A percentile compares a stretch with the other conserved stretches of the same genome.
phyloP scores from a whole-genome alignment of 2,329 filamentous ascomycete genomes.

The Lizonia empirigonia region DNA sequence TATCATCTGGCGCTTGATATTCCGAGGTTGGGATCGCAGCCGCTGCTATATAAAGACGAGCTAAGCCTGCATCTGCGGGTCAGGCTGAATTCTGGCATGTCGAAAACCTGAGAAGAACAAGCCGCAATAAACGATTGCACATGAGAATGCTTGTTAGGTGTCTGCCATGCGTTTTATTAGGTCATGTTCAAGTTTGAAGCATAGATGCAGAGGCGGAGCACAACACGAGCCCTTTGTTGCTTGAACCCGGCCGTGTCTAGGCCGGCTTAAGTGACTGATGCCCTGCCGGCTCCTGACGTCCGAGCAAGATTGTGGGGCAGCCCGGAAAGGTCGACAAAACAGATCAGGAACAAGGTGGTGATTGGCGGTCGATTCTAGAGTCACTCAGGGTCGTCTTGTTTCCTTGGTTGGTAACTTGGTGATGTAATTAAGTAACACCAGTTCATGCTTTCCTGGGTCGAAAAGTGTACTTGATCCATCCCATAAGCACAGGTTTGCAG shows the following conservation, averaged over 20 bases:
- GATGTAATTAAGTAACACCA: no score
- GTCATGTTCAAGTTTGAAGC: background rate
- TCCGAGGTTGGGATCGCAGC: constrained; percentile 6
- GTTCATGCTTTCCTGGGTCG: background rate
- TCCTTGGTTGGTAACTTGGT: no score
- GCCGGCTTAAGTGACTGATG: constrained; percentile 1
- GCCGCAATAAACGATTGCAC: constrained; percentile 1
- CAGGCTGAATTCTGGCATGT: background rate
- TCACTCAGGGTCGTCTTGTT: no score
- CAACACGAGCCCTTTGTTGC: constrained; percentile 8
- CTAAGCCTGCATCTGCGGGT: constrained; percentile 15
- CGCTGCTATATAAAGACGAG: constrained; percentile 25
- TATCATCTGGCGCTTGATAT: constrained; percentile 3
- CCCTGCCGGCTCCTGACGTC: constrained; percentile 13
- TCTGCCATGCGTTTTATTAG: no score
- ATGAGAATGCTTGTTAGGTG: background rate
- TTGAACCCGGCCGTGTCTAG: constrained; percentile 1
- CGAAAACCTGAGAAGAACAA: background rate
- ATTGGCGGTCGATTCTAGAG: background rate
- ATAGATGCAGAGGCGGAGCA: constrained; percentile 2
- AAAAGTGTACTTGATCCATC: no score
- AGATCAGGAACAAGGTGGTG: background rate
- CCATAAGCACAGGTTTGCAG: background rate
- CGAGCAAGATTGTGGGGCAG: constrained; percentile 10
- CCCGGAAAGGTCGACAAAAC: background rate